These are phyloP conservation scores for Huiozyma naganishii DNA, from an alignment of 805 yeast genomes.

Conservation along the genomic window DNA sequence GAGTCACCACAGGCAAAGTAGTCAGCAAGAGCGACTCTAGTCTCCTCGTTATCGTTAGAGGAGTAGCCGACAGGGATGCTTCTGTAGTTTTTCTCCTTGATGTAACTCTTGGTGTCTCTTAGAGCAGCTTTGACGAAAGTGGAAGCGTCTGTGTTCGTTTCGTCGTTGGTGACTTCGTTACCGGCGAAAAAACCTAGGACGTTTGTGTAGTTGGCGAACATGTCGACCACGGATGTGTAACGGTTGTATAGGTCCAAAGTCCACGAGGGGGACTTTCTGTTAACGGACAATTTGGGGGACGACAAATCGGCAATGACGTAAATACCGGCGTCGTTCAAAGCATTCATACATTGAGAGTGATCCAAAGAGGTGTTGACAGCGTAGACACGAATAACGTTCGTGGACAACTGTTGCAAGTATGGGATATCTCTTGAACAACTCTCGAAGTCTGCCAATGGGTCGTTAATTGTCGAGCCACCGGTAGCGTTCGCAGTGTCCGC, in stretches of 20 bases:
- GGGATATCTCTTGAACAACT: constrained; percentile 68
- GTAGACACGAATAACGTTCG: constrained; percentile 68
- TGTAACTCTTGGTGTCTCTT: constrained; percentile 66
- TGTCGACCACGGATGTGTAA: constrained; percentile 60
- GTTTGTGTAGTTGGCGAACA: constrained; percentile 58
- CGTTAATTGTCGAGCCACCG: constrained; percentile 39
- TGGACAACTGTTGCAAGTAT: constrained; percentile 47
- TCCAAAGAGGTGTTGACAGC: constrained; percentile 55
- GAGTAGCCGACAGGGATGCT: constrained; percentile 73
- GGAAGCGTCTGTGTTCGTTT: constrained; percentile 59
- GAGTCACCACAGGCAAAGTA: constrained; percentile 67
- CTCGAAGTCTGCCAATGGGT: constrained; percentile 56
- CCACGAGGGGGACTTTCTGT: constrained; percentile 58
- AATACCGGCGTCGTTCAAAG: constrained; percentile 63
- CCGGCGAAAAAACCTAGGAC: constrained; percentile 78
- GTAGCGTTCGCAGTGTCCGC: constrained; percentile 47
- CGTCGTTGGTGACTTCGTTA: constrained; percentile 68
- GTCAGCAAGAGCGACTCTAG: constrained; percentile 59
- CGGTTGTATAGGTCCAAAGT: constrained; percentile 48
- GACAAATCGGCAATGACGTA: constrained; percentile 73
- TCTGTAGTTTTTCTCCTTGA: constrained; percentile 50
- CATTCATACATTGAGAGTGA: constrained; percentile 58
- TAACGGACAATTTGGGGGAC: constrained; percentile 52
- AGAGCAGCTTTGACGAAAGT: constrained; percentile 77
- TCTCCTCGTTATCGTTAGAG: constrained; percentile 61